Evolutionary conservation across 345 rosid genomes (phyloP).

Genomic region (Rhizophora apiculata): DNA sequence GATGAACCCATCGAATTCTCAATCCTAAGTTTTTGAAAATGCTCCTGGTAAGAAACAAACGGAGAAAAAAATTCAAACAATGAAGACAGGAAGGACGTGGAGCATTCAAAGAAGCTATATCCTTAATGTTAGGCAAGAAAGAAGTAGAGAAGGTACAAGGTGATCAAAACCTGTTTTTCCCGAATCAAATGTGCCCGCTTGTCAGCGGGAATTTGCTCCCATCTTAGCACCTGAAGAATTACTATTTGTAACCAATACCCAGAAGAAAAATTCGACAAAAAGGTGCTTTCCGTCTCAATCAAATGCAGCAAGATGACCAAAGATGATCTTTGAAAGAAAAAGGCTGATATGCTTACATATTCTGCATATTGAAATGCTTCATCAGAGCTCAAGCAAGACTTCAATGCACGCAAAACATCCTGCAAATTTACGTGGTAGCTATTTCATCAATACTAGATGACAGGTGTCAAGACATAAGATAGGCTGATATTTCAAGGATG

Average conservation of each 20-base stretch:
- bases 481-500: neutral
- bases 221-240: slow-evolving; percentile 54
- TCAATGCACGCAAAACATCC: slow-evolving; percentile 73
- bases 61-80: neutral
- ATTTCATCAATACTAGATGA: neutral
- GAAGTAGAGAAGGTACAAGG: neutral
- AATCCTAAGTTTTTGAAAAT: slow-evolving; percentile 71
- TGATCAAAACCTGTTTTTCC: slow-evolving; percentile 73
- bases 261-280: neutral
- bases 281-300: too few relatives aligned
- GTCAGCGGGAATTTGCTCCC: slow-evolving; percentile 95
- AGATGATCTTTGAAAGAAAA: neutral
- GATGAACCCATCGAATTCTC: slow-evolving; percentile 87
- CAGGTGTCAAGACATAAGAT: neutral
- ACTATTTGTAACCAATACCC: slow-evolving; percentile 2
- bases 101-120: neutral
- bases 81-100: neutral
- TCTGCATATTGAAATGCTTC: slow-evolving; percentile 85
- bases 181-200: slow-evolving; percentile 72
- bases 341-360: slow-evolving; percentile 53
- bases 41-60: slow-evolving; percentile 50
- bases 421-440: slow-evolving; percentile 22
- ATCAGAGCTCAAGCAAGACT: slow-evolving; percentile 52
- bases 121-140: neutral
- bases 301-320: neutral